Evolutionary conservation across 2,329 filamentous ascomycete species (phyloP), one percentile per base, ranked within the genome.

Genomic region (Truncatella angustata): DNA sequence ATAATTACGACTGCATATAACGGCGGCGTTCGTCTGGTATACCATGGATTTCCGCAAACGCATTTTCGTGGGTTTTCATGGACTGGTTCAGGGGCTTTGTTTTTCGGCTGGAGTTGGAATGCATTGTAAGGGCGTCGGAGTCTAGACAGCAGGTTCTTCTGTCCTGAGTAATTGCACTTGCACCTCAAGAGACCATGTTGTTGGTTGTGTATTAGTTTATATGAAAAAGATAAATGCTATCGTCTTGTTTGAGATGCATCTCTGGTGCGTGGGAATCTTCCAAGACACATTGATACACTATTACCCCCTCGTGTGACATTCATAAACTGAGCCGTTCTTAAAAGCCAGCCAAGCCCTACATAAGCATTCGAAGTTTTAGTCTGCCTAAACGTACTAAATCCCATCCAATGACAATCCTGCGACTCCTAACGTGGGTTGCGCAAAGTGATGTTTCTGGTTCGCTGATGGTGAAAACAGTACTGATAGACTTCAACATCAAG

Each of bases 1-100:
- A n/a, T n/a, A n/a, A 37, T 49, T 32, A 35, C 30, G 26, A 34
- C 42, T 50, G 47, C 47, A 50, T 50, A 26, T 50, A 24, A 42
- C 36, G 36, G 47, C 35, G 47, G 30, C 35, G 43, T 50, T 44
- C 16, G 21, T 28, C 10, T 34, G 36, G 36, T 49, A 37, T 36
- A 12, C 20, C 28, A 23, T 36, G 12, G 32, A 37, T 28, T 37
- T 47, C n/a, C n/a, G n/a, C n/a, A n/a, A 21, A 34, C 45, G 28
- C 16, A 20, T 28, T 49, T 18, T 37, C 26, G 40, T n/a, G 18
- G 16, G 16, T 20, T 23, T 20, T 16, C 18, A 37, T 23, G 30
- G 7, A 30, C 21, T 24, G 47, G 7, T 23, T 43, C 12, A 21
- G 21, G 14, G 30, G 18, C 14, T 36, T 40, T 14, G n/a, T 47